Percentiles rank a stretch among this genome's conserved stretches.
Conservation (phyloP, 2,329 filamentous ascomycete species). For the Coniochaeta ligniaria region DNA sequence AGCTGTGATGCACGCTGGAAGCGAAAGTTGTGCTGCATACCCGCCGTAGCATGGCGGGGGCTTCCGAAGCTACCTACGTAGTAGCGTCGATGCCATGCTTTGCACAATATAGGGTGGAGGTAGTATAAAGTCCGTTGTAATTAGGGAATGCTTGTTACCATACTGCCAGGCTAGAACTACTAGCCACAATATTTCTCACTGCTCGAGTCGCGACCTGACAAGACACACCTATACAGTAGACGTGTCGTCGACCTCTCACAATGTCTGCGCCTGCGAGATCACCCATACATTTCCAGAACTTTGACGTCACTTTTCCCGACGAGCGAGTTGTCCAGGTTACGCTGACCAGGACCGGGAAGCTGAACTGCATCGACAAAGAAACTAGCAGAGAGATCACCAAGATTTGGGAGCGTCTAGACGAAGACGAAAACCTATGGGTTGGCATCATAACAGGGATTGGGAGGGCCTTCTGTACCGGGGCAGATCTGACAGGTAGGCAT, state of each 20-base stretch:
- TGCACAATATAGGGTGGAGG: background rate
- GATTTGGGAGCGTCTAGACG: slow-evolving; percentile 45
- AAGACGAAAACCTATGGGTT: slow-evolving; percentile 46
- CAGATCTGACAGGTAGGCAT: slow-evolving; percentile 43
- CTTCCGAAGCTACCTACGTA: background rate
- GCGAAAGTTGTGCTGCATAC: background rate
- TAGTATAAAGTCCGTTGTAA: background rate
- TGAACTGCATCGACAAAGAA: slow-evolving; percentile 44
- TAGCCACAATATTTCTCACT: background rate
- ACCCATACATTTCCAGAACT: slow-evolving; percentile 10
- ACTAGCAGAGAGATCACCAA: slow-evolving; percentile 38
- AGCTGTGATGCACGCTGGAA: background rate
- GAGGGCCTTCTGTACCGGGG: slow-evolving; percentile 57
- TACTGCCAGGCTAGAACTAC: background rate
- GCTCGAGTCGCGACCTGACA: background rate
- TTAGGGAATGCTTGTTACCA: background rate
- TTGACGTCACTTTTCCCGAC: slow-evolving; percentile 9
- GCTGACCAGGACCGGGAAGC: slow-evolving; percentile 44
- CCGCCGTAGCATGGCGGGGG: background rate
- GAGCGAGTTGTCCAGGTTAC: slow-evolving; percentile 25
- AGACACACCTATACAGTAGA: background rate
- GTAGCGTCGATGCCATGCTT: background rate
- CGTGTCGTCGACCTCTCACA: background rate
- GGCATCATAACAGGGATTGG: slow-evolving; percentile 56
- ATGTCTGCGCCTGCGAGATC: slow-evolving; percentile 8